Evolutionary conservation across 345 rosid genomes (phyloP).

Genomic region (Cardamine chenopodiifolia): DNA sequence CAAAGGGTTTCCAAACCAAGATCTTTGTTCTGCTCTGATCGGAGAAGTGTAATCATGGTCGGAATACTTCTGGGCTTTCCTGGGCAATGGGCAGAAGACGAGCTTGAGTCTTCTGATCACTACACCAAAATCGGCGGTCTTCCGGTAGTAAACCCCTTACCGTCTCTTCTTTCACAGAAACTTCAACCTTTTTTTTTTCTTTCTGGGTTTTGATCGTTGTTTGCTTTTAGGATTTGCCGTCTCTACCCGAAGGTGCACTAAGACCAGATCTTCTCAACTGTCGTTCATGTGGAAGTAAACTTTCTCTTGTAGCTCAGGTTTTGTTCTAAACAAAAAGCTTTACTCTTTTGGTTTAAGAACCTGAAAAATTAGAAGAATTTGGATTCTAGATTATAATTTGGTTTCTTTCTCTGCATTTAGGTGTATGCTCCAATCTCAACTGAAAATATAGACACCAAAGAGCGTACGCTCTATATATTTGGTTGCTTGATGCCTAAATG

Average conservation of each 20-base stretch:
- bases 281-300: conserved; percentile 57
- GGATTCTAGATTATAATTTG: neutral
- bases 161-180: neutral
- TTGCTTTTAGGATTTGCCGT: conserved; percentile 78
- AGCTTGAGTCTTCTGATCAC: conserved; percentile 70
- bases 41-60: conserved; percentile 38
- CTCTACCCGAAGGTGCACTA: conserved; percentile 53
- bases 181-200: neutral
- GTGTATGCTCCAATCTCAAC: conserved; percentile 75
- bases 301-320: conserved; percentile 86
- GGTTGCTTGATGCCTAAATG: conserved; percentile 65
- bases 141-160: conserved; percentile 55
- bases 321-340: neutral
- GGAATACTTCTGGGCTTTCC: conserved; percentile 67
- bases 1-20: neutral
- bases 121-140: conserved; percentile 85
- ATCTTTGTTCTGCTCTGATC: neutral
- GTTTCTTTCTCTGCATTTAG: conserved; percentile 33
- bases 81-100: conserved; percentile 79
- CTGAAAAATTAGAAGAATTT: neutral
- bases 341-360: neutral
- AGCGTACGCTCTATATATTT: conserved; percentile 69
- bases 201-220: neutral
- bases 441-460: conserved; percentile 50
- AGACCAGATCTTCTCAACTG: conserved; percentile 51